phyloP scores from a whole-genome alignment of 1,284 basidiomycete species.

The Fomitopsis schrenkii region DNA sequence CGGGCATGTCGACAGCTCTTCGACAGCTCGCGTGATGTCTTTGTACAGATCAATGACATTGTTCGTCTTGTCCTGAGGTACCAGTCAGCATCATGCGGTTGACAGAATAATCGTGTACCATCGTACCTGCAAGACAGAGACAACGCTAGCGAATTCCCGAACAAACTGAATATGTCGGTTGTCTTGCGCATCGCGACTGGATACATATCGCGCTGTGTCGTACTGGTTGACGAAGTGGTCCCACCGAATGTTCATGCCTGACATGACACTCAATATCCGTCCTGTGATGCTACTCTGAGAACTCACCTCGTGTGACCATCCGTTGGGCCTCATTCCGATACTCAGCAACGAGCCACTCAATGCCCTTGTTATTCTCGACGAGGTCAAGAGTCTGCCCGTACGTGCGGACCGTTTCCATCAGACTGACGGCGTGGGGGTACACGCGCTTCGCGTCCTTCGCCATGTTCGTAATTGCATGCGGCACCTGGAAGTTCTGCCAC shows the following conservation, averaged over 20 bases:
- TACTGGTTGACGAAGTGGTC: conserved; percentile 95
- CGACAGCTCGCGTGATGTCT: conserved; percentile 80
- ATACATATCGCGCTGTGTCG: conserved; percentile 73
- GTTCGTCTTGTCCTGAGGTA: conserved; percentile 83
- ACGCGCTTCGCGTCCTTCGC: conserved; percentile 98
- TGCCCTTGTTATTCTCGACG: conserved; percentile 84
- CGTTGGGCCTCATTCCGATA: conserved; percentile 88
- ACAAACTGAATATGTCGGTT: conserved; percentile 92
- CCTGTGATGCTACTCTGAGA: neutral
- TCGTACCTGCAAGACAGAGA: conserved; percentile 78
- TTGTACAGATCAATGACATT: conserved; percentile 89
- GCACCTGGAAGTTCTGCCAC: conserved; percentile 95
- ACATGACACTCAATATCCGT: neutral
- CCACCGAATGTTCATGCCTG: conserved; percentile 93
- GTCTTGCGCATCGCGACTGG: conserved; percentile 74
- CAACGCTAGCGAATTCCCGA: conserved; percentile 89
- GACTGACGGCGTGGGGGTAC: conserved; percentile 95
- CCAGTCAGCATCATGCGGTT: neutral
- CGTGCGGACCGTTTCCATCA: conserved; percentile 97
- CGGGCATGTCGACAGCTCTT: conserved; percentile 84
- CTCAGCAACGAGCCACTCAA: conserved; percentile 91
- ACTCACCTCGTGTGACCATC: conserved; percentile 81
- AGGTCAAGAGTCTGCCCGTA: conserved; percentile 93
- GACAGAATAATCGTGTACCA: neutral
- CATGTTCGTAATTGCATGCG: conserved; percentile 92